These are phyloP conservation scores for Solanum hybrid DNA, from an alignment of 305 asterid species.

Conservation along the genomic window DNA sequence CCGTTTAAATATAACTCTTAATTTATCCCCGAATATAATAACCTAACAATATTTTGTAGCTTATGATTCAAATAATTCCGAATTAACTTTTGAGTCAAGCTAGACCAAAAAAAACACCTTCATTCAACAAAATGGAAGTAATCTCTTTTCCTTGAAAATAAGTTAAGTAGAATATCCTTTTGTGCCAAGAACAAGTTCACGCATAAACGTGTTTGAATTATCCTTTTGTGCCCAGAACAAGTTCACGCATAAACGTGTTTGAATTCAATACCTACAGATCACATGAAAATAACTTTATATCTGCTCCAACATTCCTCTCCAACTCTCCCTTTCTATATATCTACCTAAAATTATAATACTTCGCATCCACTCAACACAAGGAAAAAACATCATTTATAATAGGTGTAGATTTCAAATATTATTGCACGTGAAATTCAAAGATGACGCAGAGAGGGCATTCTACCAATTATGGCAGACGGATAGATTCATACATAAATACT, in stretches of 20 bases:
- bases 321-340: too few relatives aligned
- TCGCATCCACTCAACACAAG: too few relatives aligned
- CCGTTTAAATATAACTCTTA: background rate
- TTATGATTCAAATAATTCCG: background rate
- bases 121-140: background rate
- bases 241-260: background rate
- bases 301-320: background rate
- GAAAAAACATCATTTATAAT: too few relatives aligned
- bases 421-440: background rate
- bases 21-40: background rate
- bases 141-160: background rate
- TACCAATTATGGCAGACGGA: background rate
- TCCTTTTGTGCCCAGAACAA: too few relatives aligned
- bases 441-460: background rate
- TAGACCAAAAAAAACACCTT: background rate
- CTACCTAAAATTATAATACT: too few relatives aligned
- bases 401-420: background rate
- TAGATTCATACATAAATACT: background rate
- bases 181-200: background rate
- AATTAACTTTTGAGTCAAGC: background rate
- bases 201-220: too few relatives aligned
- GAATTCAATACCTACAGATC: background rate
- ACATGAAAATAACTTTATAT: background rate
- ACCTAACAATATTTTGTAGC: too few relatives aligned
- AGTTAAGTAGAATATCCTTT: too few relatives aligned